Evolutionary conservation across 2,329 filamentous ascomycete genomes (phyloP), one percentile per base, ranked within the genome.

Genomic region (Allantophomopsis cytisporea): DNA sequence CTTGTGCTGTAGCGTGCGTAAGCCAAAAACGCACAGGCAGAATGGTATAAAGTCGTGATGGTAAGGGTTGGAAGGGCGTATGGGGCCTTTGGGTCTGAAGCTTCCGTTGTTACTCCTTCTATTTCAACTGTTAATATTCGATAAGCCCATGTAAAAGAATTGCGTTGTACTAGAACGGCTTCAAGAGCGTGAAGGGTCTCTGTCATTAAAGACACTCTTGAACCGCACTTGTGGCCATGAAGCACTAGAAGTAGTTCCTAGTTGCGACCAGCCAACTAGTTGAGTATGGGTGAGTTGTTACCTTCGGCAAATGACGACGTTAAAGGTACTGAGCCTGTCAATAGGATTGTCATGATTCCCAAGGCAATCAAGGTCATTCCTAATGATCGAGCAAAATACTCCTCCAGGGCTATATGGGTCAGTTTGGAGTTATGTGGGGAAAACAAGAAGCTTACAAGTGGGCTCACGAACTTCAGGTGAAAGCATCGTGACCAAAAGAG

Each of bases 321-420:
- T 5, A 80, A 55, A 0, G 78, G 77, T 2, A 83, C 65, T 4
- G 69, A 68, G 42, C 77, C 78, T 0, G 75, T 77, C n/a, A 82
- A 63, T 37, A 82, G 63, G 15, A 80, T 56, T 7, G 64, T 66
- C 31, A 81, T 56, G 7, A 69, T 47, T 12, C 72, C 69, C 41
- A 83, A 56, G 4, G 72, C 61, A 23, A 82, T 55, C 21, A 80
- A 61, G 5, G 69, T 57, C 37, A 82, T 60, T 42, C 75, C 77
- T 2, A 80, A 63, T 32, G 63, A 67, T 31, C 76, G 71, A 36
- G 68, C 68, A 52, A 82, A 69, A 61, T 83, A 82, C 41, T 69
- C 58, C 55, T 82, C 79, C 12, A 81, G 61, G 21, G 61, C 74
- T 76, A 43, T 18, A 7, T 17, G 5, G 43, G 44, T 38, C 11